Evolutionary conservation across 2,329 filamentous ascomycete species (phyloP), one percentile per base, ranked within the genome.

Genomic region (Orbilia oligospora): DNA sequence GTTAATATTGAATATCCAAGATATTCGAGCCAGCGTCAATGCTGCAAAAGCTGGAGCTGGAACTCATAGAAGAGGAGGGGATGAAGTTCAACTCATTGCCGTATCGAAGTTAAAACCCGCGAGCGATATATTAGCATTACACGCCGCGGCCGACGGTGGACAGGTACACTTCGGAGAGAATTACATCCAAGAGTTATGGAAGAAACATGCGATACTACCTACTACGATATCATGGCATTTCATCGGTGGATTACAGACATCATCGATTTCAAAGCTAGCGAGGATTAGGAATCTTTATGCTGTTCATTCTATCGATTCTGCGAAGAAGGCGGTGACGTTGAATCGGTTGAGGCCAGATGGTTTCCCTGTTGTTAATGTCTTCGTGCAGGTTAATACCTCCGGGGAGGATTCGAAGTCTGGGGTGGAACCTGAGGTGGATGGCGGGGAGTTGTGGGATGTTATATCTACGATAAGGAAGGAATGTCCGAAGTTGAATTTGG

Each of bases 31-130:
- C 5, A 71, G 68, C n/a, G 72, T 78, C 20, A 51, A 18, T 14
- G 55, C 68, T 10, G 58, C 67, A 1, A 67, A 51, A 14, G 4
- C 44, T 9, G 67, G 22, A 18, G 58, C 49, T 3, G 46, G 33
- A 20, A 67, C 22, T 5, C 61, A 51, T 18, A n/a, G 71, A 27
- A 38, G 65, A 22, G 72, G 61, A 14, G 56, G 38, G 14, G 56
- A 51, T 44, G 73, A 78, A n/a, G 51, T 65, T 18, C 36, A 64
- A 9, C 88, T 99, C 46, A 94, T 99, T 49, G 95, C 96, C 30
- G 96, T 99, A 63, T 97, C 94, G 48, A 99, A 99, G 85, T 88
- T 97, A 81, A 98, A 99, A 86, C 95, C 96, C 14, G 93, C 91
- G 76, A 92, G 92, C 82, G 96, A 99, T 84, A 92, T 99, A 82